phyloP scores from a whole-genome alignment of 1,284 basidiomycete genomes.

The Trametes polyzona region DNA sequence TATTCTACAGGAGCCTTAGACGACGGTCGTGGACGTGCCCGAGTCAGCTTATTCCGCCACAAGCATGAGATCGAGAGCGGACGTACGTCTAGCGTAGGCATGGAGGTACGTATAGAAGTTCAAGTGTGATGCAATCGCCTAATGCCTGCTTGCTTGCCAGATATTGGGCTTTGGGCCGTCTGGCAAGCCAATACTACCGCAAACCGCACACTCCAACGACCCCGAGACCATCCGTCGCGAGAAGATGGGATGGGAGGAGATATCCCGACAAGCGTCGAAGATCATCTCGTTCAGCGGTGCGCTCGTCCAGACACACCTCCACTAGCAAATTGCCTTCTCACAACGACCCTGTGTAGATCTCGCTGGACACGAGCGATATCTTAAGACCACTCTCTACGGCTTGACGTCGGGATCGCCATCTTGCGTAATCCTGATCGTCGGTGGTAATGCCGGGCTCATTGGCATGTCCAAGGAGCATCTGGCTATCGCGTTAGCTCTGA shows the following conservation, averaged over 20 bases:
- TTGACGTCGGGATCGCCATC: conserved; percentile 94
- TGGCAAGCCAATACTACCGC: conserved; percentile 79
- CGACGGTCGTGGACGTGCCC: conserved; percentile 92
- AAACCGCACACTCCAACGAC: conserved; percentile 56
- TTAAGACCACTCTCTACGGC: conserved; percentile 95
- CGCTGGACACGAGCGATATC: conserved; percentile 88
- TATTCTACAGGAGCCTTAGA: conserved; percentile 74
- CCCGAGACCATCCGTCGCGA: conserved; percentile 73
- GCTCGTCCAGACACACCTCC: too few relatives aligned
- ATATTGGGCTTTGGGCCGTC: conserved; percentile 84
- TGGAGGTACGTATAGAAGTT: conserved; percentile 86
- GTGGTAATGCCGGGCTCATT: conserved; percentile 93
- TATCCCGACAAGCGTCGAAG: conserved; percentile 90
- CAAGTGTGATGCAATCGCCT: too few relatives aligned
- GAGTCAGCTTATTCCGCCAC: conserved; percentile 92
- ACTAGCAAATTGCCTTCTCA: too few relatives aligned
- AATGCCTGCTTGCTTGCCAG: conserved; percentile 41
- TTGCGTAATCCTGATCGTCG: conserved; percentile 95
- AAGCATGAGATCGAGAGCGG: conserved; percentile 98
- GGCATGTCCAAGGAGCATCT: conserved; percentile 99
- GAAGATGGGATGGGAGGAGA: conserved; percentile 95
- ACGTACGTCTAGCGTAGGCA: conserved; percentile 92
- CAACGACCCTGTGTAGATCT: conserved; percentile 74
- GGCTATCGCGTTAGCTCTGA: conserved; percentile 92
- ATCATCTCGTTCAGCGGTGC: conserved; percentile 92